Conservation (phyloP, 805 yeast genomes). For the Ascoidea tarda region DNA sequence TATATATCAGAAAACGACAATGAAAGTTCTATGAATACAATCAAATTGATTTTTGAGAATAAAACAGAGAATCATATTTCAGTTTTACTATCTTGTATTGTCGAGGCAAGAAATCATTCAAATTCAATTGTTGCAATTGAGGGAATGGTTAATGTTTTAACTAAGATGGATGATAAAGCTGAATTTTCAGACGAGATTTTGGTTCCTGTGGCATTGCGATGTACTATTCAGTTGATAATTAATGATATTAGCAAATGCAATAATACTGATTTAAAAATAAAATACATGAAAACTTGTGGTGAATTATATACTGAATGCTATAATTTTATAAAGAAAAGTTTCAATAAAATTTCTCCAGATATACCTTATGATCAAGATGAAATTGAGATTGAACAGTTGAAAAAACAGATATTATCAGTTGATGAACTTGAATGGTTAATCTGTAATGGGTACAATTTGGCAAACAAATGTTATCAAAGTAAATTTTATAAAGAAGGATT, state of each 20-base stretch:
- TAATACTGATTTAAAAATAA: background rate
- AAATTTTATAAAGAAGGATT: constrained; percentile 9
- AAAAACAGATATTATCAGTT: constrained; percentile 12
- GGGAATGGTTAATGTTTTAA: constrained; percentile 16
- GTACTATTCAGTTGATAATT: constrained; percentile 19
- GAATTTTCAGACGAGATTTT: constrained; percentile 7
- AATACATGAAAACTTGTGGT: background rate
- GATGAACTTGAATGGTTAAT: constrained; percentile 28
- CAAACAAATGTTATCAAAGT: constrained; percentile 14
- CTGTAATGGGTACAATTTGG: constrained; percentile 20
- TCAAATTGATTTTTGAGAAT: constrained; percentile 20
- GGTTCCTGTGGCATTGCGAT: constrained; percentile 17
- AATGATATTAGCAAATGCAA: constrained; percentile 10
- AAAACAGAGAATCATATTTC: constrained; percentile 21
- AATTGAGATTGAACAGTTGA: background rate
- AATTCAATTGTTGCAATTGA: constrained; percentile 15
- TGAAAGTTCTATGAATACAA: constrained; percentile 12
- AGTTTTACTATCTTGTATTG: constrained; percentile 19
- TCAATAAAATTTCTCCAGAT: constrained; percentile 7
- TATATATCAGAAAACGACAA: constrained; percentile 10
- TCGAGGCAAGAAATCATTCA: constrained; percentile 15
- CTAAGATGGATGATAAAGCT: constrained; percentile 10
- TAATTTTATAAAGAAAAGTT: constrained; percentile 8
- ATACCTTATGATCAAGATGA: constrained; percentile 8
- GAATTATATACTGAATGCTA: constrained; percentile 1